Base-by-base conservation (phyloP, 2,329 filamentous ascomycete species). In the Beauveria asiatica region DNA sequence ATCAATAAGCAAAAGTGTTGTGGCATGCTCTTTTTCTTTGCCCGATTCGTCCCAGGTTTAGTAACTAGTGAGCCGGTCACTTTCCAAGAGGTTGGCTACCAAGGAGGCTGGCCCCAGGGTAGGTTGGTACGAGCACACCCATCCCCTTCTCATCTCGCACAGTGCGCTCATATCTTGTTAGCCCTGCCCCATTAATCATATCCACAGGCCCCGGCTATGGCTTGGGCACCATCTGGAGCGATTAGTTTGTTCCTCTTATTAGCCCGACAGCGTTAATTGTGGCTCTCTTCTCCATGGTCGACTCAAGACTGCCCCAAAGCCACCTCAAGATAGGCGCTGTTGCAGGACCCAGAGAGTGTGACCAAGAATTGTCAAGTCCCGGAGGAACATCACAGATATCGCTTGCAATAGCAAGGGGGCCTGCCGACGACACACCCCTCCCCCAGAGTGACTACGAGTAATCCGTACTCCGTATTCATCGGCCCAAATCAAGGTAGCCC, bases 161-260 rank as follows among this genome's bases (percentile, higher is more conserved):
- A 59, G 57, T 59, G 57, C 57, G 41, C 57, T 59, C 48, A 52
- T 49, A 37, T 46, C 48, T 53, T n/a, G n/a, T n/a, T 53, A 59
- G 57, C 39, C 49, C 19, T 27, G 57, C 49, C 57, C 57, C 48
- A 52, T 17, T 59, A 39, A 37, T 46, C 16, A 46, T 59, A 39
- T 19, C 57, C 57, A 59, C 57, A 50, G 48, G 56, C 44, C 49
- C 50, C 50, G 27, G 57, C 46, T 44, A 37, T 37, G 21, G 23
- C 44, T 44, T 48, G n/a, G 30, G 49, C 57, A 54, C 57, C 49
- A 54, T 49, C 50, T 54, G 50, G 57, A 54, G 57, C 57, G 57
- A 60, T 60, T 60, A 54, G 42, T 60, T 54, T 37, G 42, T 45
- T 54, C 50, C 57, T 51, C 21, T 13, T 41, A 30, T 13, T 48